These are phyloP conservation scores for Calonectria naviculata DNA, from an alignment of 2,329 filamentous ascomycete genomes.

Conservation along the genomic window DNA sequence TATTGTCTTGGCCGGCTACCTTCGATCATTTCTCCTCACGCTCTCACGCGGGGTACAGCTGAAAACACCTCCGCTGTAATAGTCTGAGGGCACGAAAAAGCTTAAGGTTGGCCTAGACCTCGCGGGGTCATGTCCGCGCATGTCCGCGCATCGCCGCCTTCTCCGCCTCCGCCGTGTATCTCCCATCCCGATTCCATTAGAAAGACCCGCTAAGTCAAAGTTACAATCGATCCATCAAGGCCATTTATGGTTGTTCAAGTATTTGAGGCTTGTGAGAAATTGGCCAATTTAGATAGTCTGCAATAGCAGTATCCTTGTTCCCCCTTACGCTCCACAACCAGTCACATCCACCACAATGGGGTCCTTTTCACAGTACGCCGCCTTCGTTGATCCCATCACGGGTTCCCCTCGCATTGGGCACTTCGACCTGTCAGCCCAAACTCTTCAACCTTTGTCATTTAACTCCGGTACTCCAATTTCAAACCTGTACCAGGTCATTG, in stretches of 20 bases:
- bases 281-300: not conserved
- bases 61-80: too few species aligned
- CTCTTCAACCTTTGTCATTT: slow-evolving; percentile 56
- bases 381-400: slow-evolving; percentile 15
- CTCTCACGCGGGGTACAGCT: too few species aligned
- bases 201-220: not conserved
- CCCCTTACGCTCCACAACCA: not conserved
- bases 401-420: slow-evolving; percentile 20
- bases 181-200: not conserved
- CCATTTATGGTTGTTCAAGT: not conserved
- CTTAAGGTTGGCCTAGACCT: too few species aligned
- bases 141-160: not conserved
- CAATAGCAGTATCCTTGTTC: not conserved
- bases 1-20: too few species aligned
- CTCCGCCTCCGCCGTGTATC: not conserved
- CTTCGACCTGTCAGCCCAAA: slow-evolving; percentile 1
- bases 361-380: not conserved
- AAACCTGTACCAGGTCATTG: slow-evolving; percentile 63
- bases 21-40: too few species aligned
- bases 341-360: not conserved
- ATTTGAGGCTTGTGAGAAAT: not conserved
- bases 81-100: too few species aligned
- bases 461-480: slow-evolving; percentile 56
- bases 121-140: not conserved
- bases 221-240: not conserved